Conservation (phyloP, 2,329 filamentous ascomycete genomes). For the Alternaria burnsii region DNA sequence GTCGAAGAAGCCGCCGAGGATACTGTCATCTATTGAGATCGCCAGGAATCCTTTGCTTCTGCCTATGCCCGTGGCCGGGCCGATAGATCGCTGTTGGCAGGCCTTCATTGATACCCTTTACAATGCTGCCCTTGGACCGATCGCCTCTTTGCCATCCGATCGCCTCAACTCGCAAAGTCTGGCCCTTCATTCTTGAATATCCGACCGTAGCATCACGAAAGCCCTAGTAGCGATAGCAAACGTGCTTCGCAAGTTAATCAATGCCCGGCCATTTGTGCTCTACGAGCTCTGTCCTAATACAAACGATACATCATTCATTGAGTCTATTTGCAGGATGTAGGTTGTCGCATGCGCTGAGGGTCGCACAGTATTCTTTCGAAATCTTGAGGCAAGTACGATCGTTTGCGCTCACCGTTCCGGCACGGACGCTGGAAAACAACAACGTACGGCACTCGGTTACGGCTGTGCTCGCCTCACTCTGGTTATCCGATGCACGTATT, state of each 20-base stretch:
- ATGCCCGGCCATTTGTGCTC: background rate
- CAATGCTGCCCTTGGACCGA: background rate
- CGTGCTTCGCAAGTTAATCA: background rate
- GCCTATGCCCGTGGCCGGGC: background rate
- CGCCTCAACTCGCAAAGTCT: background rate
- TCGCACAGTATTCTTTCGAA: background rate
- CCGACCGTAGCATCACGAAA: background rate
- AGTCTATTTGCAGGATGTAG: background rate
- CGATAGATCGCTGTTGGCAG: background rate
- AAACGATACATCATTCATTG: background rate
- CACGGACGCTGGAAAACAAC: conserved; percentile 26
- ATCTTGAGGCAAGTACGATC: background rate
- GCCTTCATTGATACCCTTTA: background rate
- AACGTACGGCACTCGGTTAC: background rate
- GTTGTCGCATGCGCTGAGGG: background rate
- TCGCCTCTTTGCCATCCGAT: background rate
- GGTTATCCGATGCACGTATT: background rate
- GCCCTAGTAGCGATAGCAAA: background rate
- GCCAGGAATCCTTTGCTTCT: conserved; percentile 6
- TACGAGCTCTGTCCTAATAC: background rate
- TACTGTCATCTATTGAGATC: conserved; percentile 81
- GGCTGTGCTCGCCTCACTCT: conserved; percentile 6
- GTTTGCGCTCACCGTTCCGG: conserved; percentile 19
- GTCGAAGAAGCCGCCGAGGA: conserved; percentile 84
- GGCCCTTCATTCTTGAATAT: background rate